Evolutionary conservation across 495 filamentous ascomycete species (phyloP).

Genomic region (Hypoxylon trugodes): DNA sequence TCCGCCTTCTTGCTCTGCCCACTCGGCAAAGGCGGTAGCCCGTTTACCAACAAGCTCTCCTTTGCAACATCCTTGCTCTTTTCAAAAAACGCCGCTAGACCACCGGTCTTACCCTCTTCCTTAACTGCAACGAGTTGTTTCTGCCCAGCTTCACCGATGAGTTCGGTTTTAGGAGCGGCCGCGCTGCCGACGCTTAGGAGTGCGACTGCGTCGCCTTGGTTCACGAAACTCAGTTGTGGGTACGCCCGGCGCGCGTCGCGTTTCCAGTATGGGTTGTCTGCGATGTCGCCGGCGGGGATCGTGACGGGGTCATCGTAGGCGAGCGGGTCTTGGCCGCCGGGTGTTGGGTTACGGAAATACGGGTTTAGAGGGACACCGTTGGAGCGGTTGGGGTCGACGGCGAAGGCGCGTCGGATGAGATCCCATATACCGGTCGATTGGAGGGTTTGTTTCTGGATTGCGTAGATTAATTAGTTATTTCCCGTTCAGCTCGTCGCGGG

Average conservation of each 20-base stretch:
- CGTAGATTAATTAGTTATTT: too few species aligned
- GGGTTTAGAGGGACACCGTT: slow-evolving; percentile 92
- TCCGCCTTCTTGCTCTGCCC: slow-evolving; percentile 58
- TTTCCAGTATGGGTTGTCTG: slow-evolving; percentile 98
- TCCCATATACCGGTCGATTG: slow-evolving; percentile 93
- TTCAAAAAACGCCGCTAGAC: slow-evolving; percentile 75
- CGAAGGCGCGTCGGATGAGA: slow-evolving; percentile 75
- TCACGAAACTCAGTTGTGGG: slow-evolving; percentile 80
- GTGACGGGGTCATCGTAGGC: slow-evolving; percentile 91
- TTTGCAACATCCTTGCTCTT: slow-evolving; percentile 67
- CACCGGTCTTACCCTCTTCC: slow-evolving; percentile 75
- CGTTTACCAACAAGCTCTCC: slow-evolving; percentile 72
- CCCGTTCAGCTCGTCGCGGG: too few species aligned
- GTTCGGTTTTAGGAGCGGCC: slow-evolving; percentile 79
- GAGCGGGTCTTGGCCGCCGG: slow-evolving; percentile 78
- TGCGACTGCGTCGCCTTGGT: slow-evolving; percentile 83
- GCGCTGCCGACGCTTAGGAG: slow-evolving; percentile 86
- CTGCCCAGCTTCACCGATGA: slow-evolving; percentile 82
- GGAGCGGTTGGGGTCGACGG: slow-evolving; percentile 89
- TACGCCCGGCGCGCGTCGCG: slow-evolving; percentile 88
- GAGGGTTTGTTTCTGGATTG: slow-evolving; percentile 92
- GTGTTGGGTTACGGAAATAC: slow-evolving; percentile 88
- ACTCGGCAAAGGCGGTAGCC: slow-evolving; percentile 84
- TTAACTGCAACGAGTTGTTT: slow-evolving; percentile 84
- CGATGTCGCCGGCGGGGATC: slow-evolving; percentile 89